Evolutionary conservation across 371 early-diverging fungal genomes (phyloP).

Genomic region (Blyttiomyces sp.): DNA sequence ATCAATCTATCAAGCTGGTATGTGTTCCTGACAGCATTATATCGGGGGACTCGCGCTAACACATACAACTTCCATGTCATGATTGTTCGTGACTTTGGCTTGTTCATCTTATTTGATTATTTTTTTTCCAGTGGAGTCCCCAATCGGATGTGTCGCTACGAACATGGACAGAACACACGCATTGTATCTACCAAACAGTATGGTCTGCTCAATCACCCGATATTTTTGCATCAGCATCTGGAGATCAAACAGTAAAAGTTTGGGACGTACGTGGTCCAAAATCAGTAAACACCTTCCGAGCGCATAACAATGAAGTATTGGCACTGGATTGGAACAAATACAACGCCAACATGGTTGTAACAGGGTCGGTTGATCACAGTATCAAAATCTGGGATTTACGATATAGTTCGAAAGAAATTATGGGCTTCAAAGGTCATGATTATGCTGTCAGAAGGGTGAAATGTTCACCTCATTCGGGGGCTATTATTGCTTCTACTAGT

Average conservation of each 20-base stretch:
- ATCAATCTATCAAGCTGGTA: conserved; percentile 88
- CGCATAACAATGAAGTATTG: conserved; percentile 82
- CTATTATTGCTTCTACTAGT: conserved; percentile 71
- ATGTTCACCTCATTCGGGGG: conserved; percentile 85
- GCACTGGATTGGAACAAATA: conserved; percentile 96
- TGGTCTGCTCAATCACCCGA: conserved; percentile 83
- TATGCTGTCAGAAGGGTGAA: conserved; percentile 86
- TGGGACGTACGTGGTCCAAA: conserved; percentile 77
- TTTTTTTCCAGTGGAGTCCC: conserved; percentile 85
- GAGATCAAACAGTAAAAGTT: conserved; percentile 82
- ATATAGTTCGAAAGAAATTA: conserved; percentile 63
- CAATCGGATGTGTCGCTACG: conserved; percentile 69
- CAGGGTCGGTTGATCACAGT: conserved; percentile 83
- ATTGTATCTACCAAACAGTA: conserved; percentile 81
- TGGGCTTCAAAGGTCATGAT: conserved; percentile 77
- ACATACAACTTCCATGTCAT: neutral
- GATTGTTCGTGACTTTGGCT: too few relatives aligned
- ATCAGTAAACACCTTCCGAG: conserved; percentile 72
- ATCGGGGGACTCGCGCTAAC: neutral
- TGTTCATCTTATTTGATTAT: too few relatives aligned
- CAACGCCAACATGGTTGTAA: conserved; percentile 66
- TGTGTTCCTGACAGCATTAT: conserved; percentile 13
- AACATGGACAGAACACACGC: conserved; percentile 82
- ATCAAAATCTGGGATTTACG: conserved; percentile 90
- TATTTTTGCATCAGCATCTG: conserved; percentile 80